Evolutionary conservation across 1,139 yeast genomes (phyloP), one percentile per base, ranked within the genome.

Genomic region (Diutina sp.): DNA sequence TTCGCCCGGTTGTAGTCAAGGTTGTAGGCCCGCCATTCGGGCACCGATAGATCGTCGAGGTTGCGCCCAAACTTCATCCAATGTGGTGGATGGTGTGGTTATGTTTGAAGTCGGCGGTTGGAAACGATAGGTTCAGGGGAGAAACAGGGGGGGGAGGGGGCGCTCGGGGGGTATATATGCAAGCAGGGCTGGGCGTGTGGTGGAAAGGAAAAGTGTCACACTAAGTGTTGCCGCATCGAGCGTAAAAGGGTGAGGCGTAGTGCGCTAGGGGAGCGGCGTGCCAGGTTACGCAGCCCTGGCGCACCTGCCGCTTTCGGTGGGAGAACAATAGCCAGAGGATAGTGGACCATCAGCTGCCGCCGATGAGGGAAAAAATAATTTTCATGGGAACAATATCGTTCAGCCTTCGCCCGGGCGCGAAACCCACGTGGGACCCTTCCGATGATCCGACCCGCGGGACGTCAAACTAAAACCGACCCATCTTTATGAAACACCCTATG

Each of bases 21-120:
- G 68, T 90, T 89, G 69, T 88, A 85, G 61, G 82, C 80, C 64
- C 80, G 80, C 97, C 97, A 91, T 71, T 89, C 95, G 1, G 95
- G 91, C 47, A 89, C 86, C 9, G 96, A 87, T 63, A 90, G 77
- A 61, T 80, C 82, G 56, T 80, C 74, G 46, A 91, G 76, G 67
- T 87, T 90, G 51, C 81, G 76, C 57, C 97, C 97, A 70, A 90
- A 90, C 72, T 90, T 91, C 98, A 90, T 90, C 21, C 45, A 16
- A 16, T n/a, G 12, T 18, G 21, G 35, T 29, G 7, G 46, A 48
- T 41, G 45, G 45, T 21, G 25, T 21, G 25, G 25, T 21, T 21
- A 4, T 21, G 25, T 21, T 21, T 3, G 25, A 21, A 11, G 35
- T 32, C 35, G 12, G 6, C 35, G 35, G 16, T n/a, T n/a, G 41